phyloP scores from a whole-genome alignment of 2,329 filamentous ascomycete species.

The Diaporthe australafricana region DNA sequence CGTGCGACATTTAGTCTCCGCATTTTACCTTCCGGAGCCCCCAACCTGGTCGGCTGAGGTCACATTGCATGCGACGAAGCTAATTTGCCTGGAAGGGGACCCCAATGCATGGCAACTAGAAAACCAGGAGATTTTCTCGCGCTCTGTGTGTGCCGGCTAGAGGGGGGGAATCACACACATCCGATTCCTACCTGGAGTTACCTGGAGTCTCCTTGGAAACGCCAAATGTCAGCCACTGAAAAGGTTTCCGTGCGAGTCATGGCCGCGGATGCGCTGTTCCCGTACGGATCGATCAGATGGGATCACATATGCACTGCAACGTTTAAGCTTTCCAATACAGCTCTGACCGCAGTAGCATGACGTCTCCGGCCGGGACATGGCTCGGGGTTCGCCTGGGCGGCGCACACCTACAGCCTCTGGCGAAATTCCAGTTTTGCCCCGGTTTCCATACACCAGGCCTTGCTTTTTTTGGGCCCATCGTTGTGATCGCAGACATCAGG shows the following conservation, averaged over 20 bases:
- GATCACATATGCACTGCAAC: constrained; percentile 16
- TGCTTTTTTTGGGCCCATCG: background rate
- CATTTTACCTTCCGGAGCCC: background rate
- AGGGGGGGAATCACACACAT: background rate
- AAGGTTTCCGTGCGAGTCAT: constrained; percentile 14
- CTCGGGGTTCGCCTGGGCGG: constrained; percentile 4
- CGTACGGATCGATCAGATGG: constrained; percentile 25
- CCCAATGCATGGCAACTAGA: too few relatives aligned
- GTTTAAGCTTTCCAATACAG: background rate
- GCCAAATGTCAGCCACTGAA: background rate
- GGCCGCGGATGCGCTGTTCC: background rate
- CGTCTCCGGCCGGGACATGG: background rate
- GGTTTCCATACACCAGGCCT: background rate
- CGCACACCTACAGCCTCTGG: background rate
- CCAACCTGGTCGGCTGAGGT: constrained; percentile 7
- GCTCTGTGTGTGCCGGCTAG: background rate
- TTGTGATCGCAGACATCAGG: background rate
- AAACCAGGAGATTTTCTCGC: background rate
- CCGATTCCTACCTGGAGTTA: background rate
- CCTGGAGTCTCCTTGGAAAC: background rate
- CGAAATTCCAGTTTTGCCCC: background rate
- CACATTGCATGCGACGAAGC: constrained; percentile 8
- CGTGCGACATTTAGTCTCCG: background rate
- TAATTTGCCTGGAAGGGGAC: background rate
- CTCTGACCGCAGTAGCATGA: constrained; percentile 8